These are phyloP conservation scores for Plasmodium gonderi DNA, from an alignment of 169 alveolate species.

Conservation along the genomic window DNA sequence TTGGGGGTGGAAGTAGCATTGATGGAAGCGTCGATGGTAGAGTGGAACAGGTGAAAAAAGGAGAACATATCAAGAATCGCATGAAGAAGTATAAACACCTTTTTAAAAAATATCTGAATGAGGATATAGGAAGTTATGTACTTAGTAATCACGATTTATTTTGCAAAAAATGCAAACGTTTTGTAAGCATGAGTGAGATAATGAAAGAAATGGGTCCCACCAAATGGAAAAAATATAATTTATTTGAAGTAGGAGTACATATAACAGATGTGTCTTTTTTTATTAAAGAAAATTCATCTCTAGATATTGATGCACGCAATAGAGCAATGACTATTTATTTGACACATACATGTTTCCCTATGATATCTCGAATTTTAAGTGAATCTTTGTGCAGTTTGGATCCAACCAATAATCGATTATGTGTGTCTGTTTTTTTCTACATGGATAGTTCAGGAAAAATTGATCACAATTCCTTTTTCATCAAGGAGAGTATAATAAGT, in stretches of 20 bases:
- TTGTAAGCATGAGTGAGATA: slow-evolving; percentile 49
- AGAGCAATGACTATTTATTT: slow-evolving; percentile 94
- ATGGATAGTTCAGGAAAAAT: slow-evolving; percentile 71
- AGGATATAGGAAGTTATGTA: slow-evolving; percentile 32
- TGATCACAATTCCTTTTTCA: slow-evolving; percentile 54
- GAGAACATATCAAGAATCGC: too few relatives aligned
- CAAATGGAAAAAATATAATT: slow-evolving; percentile 38
- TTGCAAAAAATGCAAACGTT: slow-evolving; percentile 50
- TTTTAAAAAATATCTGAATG: slow-evolving; percentile 24
- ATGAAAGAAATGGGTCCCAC: slow-evolving; percentile 10
- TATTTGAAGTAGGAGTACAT: slow-evolving; percentile 94
- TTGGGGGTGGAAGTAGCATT: too few relatives aligned
- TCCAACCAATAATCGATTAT: slow-evolving; percentile 48
- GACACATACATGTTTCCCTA: slow-evolving; percentile 85
- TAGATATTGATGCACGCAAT: slow-evolving; percentile 95
- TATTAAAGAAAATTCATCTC: slow-evolving; percentile 91
- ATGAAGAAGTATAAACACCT: background rate
- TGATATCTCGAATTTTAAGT: slow-evolving; percentile 66
- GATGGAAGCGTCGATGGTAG: too few relatives aligned
- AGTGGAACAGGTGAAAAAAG: too few relatives aligned
- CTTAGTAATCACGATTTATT: slow-evolving; percentile 8
- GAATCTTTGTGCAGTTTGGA: slow-evolving; percentile 64
- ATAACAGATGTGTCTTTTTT: slow-evolving; percentile 97
- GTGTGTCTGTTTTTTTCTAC: slow-evolving; percentile 57
- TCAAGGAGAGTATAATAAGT: slow-evolving; percentile 53